Percentiles rank a stretch among this genome's conserved stretches.
phyloP scores from a whole-genome alignment of 495 filamentous ascomycete species.

The Aspergillus baeticus region DNA sequence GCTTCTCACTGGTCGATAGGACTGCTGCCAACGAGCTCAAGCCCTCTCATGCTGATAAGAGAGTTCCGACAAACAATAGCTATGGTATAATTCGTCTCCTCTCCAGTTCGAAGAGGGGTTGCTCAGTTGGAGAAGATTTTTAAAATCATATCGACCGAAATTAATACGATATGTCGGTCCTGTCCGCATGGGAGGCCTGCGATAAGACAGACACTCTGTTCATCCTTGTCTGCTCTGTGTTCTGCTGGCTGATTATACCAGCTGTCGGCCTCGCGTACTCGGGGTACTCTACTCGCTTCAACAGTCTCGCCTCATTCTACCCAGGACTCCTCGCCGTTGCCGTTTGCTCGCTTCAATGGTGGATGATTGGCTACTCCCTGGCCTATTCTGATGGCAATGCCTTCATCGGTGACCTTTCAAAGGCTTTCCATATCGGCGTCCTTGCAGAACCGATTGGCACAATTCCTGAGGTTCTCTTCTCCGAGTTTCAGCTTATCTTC shows the following conservation, averaged over 20 bases:
- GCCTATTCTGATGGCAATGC: conserved; percentile 38
- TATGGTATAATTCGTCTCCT: background rate
- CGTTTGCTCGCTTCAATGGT: conserved; percentile 47
- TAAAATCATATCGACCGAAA: background rate
- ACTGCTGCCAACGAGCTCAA: conserved; percentile 1
- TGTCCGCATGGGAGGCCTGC: conserved; percentile 30
- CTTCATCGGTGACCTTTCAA: conserved; percentile 39
- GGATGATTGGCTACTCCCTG: conserved; percentile 42
- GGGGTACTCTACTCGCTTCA: conserved; percentile 45
- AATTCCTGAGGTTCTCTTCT: conserved; percentile 52
- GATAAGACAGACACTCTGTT: conserved; percentile 39
- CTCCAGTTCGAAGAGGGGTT: background rate
- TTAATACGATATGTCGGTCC: conserved; percentile 16
- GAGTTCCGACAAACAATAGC: background rate
- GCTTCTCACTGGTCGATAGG: conserved; percentile 8
- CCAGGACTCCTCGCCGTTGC: conserved; percentile 42
- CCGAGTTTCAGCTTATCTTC: conserved; percentile 54
- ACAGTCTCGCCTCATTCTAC: conserved; percentile 47
- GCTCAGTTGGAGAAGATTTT: no score
- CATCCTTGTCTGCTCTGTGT: conserved; percentile 43
- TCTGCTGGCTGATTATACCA: conserved; percentile 44
- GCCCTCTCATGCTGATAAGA: conserved; percentile 7
- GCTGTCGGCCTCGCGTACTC: conserved; percentile 48
- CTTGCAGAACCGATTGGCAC: conserved; percentile 40
- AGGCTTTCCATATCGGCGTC: conserved; percentile 37